phyloP scores from a whole-genome alignment of 139 green algal species.

The Chlorella sp. region DNA sequence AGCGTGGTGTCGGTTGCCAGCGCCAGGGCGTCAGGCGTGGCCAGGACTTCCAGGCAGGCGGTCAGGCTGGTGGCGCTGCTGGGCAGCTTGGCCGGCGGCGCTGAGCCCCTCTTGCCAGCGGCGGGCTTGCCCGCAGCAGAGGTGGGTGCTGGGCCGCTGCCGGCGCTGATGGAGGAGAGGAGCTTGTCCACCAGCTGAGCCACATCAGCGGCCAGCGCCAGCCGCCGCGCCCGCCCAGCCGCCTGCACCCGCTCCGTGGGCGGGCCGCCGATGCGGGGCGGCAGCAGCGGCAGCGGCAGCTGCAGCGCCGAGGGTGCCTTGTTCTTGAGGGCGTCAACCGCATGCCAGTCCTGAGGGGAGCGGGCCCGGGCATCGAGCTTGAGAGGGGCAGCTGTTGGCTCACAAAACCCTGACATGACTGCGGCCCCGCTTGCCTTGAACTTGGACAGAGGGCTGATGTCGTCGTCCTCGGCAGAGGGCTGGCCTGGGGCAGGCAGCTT shows the following conservation, averaged over 20 bases:
- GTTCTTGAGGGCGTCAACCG: background rate
- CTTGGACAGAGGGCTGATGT: background rate
- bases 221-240: background rate
- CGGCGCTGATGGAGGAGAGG: too few species aligned
- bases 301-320: background rate
- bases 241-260: background rate
- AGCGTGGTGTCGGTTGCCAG: constrained; percentile 5
- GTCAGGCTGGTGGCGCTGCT: background rate
- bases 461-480: background rate
- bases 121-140: background rate
- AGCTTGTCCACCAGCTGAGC: too few species aligned
- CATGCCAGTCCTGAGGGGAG: background rate
- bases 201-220: background rate
- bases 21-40: background rate
- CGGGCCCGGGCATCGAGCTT: too few species aligned
- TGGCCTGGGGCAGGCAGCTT: background rate
- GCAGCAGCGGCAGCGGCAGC: background rate
- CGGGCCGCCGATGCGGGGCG: background rate
- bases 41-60: background rate
- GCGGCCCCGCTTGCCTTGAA: background rate
- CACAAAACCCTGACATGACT: too few species aligned
- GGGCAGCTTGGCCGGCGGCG: background rate
- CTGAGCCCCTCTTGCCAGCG: background rate
- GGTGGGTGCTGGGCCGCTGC: too few species aligned
- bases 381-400: background rate